These are phyloP conservation scores for Arachis hypogaea DNA, from an alignment of 306 rosid genomes.

Conservation along the genomic window DNA sequence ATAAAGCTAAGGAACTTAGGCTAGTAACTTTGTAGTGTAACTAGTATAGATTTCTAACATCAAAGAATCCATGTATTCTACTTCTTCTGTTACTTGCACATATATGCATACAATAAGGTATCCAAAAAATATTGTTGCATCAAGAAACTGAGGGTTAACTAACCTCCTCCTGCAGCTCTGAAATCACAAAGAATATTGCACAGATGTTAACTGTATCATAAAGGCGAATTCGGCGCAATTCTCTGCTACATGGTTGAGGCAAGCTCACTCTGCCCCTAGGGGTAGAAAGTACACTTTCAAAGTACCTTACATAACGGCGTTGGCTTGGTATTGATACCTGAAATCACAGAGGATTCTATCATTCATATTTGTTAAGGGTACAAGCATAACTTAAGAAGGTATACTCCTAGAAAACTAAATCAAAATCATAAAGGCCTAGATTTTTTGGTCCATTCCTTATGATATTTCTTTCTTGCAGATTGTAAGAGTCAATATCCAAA, in stretches of 20 bases:
- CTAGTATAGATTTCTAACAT: not conserved
- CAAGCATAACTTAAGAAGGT: constrained; percentile 14
- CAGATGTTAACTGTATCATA: constrained; percentile 75
- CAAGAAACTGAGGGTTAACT: constrained; percentile 25
- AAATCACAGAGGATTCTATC: constrained; percentile 24
- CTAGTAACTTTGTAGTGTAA: not conserved
- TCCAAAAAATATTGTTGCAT: not conserved
- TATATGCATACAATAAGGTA: not conserved
- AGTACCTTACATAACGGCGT: constrained; percentile 79
- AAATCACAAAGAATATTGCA: constrained; percentile 71
- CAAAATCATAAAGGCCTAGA: not conserved
- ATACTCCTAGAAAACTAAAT: constrained; percentile 12
- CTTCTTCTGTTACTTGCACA: not conserved
- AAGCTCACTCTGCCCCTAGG: constrained; percentile 56
- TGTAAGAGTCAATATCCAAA: constrained; percentile 6
- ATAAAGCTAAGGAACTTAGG: not conserved
- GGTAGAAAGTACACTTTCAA: constrained; percentile 62
- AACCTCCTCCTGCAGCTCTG: constrained; percentile 85
- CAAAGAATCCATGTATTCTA: not conserved
- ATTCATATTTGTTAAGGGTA: not conserved
- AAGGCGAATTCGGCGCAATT: constrained; percentile 74
- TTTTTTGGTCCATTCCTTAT: not conserved
- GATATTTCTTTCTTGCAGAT: not conserved
- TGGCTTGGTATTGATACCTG: constrained; percentile 99
- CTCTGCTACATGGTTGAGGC: constrained; percentile 75